Percentiles rank a stretch among this genome's conserved stretches.
Evolutionary conservation across 768 basidiomycete species (phyloP).

Genomic region (Termitomyces eurrhizus): DNA sequence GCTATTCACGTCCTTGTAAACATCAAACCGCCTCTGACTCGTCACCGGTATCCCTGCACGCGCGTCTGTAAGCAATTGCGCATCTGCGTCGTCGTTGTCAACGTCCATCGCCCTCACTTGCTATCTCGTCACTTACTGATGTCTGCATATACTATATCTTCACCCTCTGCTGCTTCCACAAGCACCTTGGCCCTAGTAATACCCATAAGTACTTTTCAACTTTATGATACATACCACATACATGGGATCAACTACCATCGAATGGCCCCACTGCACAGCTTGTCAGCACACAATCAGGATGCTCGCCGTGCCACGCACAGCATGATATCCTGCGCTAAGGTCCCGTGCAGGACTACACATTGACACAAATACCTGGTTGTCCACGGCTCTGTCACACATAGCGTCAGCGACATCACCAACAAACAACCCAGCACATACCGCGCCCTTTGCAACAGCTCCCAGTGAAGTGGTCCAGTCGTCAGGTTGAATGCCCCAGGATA

Average conservation of each 20-base stretch:
- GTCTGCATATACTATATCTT: slow-evolving; percentile 74
- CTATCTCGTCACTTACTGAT: slow-evolving; percentile 57
- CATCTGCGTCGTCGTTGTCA: slow-evolving; percentile 25
- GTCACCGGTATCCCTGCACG: slow-evolving; percentile 90
- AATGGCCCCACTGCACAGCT: slow-evolving; percentile 74
- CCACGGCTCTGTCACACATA: slow-evolving; percentile 66
- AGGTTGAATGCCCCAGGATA: slow-evolving; percentile 96
- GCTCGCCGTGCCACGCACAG: slow-evolving; percentile 44
- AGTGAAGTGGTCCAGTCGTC: slow-evolving; percentile 94
- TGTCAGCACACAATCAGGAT: background rate
- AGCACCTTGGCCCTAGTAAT: slow-evolving; percentile 66
- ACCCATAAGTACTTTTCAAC: slow-evolving; percentile 4
- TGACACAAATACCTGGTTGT: slow-evolving; percentile 94
- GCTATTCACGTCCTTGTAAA: slow-evolving; percentile 71
- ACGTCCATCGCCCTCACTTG: background rate
- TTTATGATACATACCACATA: slow-evolving; percentile 33
- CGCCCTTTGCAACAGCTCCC: slow-evolving; percentile 87
- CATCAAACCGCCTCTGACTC: slow-evolving; percentile 86
- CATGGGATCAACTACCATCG: slow-evolving; percentile 89
- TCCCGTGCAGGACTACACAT: slow-evolving; percentile 97
- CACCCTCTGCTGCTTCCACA: slow-evolving; percentile 68
- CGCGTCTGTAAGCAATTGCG: slow-evolving; percentile 58
- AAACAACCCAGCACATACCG: slow-evolving; percentile 46
- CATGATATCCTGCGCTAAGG: slow-evolving; percentile 78
- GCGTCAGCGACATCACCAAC: background rate